phyloP scores from a whole-genome alignment of 1,139 yeast genomes.

The Saccharomyces hybrid region DNA sequence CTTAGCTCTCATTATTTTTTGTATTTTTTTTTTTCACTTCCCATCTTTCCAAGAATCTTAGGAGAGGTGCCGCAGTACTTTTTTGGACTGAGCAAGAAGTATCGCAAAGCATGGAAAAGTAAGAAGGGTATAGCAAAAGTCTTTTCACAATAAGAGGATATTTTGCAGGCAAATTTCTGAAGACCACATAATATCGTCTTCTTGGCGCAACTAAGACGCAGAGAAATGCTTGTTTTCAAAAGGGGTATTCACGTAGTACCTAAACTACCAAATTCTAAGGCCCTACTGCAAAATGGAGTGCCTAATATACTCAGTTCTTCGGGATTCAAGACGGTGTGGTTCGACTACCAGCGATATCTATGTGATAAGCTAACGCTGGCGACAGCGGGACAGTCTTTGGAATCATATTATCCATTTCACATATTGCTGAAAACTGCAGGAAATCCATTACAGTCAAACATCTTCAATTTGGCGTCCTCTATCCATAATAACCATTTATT shows the following conservation, averaged over 20 bases:
- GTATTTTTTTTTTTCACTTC: constrained; percentile 10
- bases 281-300: constrained; percentile 46
- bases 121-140: neutral
- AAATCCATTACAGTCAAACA: constrained; percentile 57
- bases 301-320: constrained; percentile 61
- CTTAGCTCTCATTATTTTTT: constrained; percentile 25
- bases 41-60: neutral
- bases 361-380: constrained; percentile 63
- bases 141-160: neutral
- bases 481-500: constrained; percentile 89
- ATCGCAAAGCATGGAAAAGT: neutral
- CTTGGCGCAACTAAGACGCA: neutral
- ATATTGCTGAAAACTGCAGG: constrained; percentile 67
- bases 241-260: constrained; percentile 59
- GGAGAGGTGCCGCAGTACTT: neutral
- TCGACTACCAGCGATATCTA: constrained; percentile 64
- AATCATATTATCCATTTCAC: constrained; percentile 70
- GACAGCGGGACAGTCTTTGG: constrained; percentile 75
- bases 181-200: neutral
- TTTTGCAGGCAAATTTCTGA: neutral
- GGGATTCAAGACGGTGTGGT: constrained; percentile 74
- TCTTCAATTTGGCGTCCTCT: constrained; percentile 85
- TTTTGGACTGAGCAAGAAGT: neutral
- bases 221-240: constrained; percentile 10
- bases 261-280: constrained; percentile 38